These are phyloP conservation scores for Schwanniomyces polymorphus DNA, from an alignment of 805 yeast species.

Conservation along the genomic window DNA sequence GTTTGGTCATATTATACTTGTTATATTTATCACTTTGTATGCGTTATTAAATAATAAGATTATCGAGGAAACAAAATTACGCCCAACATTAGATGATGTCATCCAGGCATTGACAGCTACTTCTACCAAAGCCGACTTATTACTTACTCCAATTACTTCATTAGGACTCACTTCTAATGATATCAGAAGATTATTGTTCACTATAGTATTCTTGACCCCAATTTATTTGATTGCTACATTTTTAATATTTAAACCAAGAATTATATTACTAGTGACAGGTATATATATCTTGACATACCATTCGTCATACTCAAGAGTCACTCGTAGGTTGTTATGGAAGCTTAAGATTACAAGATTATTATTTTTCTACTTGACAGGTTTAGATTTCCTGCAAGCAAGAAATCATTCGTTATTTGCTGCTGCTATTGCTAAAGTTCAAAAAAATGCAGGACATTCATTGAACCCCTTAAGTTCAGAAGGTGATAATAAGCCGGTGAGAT, in stretches of 20 bases:
- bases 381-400: conserved; percentile 60
- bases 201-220: conserved; percentile 86
- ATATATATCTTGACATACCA: conserved; percentile 74
- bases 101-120: conserved; percentile 74
- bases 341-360: conserved; percentile 67
- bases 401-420: conserved; percentile 52
- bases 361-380: conserved; percentile 82
- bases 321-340: conserved; percentile 84
- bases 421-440: conserved; percentile 54
- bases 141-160: conserved; percentile 77
- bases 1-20: conserved; percentile 77
- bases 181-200: conserved; percentile 73
- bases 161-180: conserved; percentile 76
- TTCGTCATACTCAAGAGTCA: conserved; percentile 79
- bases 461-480: conserved; percentile 14
- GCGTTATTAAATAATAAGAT: conserved; percentile 58
- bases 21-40: conserved; percentile 58
- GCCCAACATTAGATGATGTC: conserved; percentile 86
- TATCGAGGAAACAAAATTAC: conserved; percentile 55
- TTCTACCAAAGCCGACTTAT: conserved; percentile 71
- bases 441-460: conserved; percentile 25
- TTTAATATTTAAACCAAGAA: conserved; percentile 70
- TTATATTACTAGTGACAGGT: conserved; percentile 59
- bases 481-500: conserved; percentile 57
- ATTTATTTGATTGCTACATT: conserved; percentile 69